Percentiles rank a stretch among this genome's conserved stretches.
These are phyloP conservation scores for Trapa bicornis DNA, from an alignment of 345 rosid species.

Conservation along the genomic window DNA sequence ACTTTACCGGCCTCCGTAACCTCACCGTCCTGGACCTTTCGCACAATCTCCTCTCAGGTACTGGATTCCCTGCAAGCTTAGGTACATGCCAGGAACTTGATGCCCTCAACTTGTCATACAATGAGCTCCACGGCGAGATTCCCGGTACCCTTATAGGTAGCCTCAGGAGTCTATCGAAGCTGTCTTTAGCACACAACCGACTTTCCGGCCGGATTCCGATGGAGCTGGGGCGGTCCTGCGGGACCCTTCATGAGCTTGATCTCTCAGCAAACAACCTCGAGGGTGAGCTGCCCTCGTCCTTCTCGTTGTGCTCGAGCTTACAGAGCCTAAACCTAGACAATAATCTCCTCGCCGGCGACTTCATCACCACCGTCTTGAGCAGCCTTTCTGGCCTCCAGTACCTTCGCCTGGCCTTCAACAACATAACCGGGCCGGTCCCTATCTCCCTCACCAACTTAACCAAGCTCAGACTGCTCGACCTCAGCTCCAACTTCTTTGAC, in stretches of 20 bases:
- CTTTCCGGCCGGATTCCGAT: slow-evolving; percentile 52
- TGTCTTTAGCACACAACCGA: slow-evolving; percentile 53
- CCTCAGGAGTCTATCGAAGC: slow-evolving; percentile 38
- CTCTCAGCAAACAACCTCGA: slow-evolving; percentile 57
- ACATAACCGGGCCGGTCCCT: slow-evolving; percentile 64
- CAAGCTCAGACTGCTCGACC: slow-evolving; percentile 63
- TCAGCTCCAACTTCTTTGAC: slow-evolving; percentile 57
- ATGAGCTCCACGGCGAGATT: slow-evolving; percentile 38
- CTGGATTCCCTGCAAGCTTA: slow-evolving; percentile 30
- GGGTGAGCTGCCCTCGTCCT: slow-evolving; percentile 45
- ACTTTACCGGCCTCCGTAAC: slow-evolving; percentile 55
- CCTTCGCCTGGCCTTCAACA: slow-evolving; percentile 63
- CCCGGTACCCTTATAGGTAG: slow-evolving; percentile 48
- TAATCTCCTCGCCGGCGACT: slow-evolving; percentile 64
- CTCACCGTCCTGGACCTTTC: slow-evolving; percentile 52
- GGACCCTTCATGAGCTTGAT: slow-evolving; percentile 45
- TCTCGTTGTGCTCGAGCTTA: slow-evolving; percentile 43
- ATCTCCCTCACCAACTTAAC: slow-evolving; percentile 43
- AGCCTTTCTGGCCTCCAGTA: slow-evolving; percentile 32
- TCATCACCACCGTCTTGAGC: slow-evolving; percentile 50
- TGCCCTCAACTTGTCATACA: slow-evolving; percentile 49
- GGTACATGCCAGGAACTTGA: slow-evolving; percentile 39
- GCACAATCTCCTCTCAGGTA: slow-evolving; percentile 46
- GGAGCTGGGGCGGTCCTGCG: slow-evolving; percentile 49
- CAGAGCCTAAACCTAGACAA: slow-evolving; percentile 52